Evolutionary conservation across 805 yeast species (phyloP), one percentile per base, ranked within the genome.

Genomic region (Teunomyces aglyptinius): DNA sequence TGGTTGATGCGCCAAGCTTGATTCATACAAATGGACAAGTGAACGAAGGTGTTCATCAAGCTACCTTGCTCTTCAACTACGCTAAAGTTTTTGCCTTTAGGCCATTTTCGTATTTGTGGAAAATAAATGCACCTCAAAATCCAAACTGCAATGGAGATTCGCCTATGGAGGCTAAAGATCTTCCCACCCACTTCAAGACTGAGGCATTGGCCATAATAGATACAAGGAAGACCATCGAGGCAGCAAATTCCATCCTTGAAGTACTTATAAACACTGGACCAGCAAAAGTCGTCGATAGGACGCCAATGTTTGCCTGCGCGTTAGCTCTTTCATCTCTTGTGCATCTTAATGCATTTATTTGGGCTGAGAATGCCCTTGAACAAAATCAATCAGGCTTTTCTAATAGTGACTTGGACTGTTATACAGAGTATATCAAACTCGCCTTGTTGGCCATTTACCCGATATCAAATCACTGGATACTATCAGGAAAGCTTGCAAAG

Each of bases 41-140:
- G 10, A 78, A 78, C 53, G 81, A 78, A 47, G 83, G 82, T 24
- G 74, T 77, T 3, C 80, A 76, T 44, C 82, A 78, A 52, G 70
- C 81, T 1, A 64, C 74, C 7, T 63, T 77, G 46, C 58, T 78
- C 58, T 63, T 73, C 44, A 74, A 73, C 47, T 78, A 78, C 57
- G 81, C 82, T 1, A 76, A 74, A 50, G 76, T 78, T n/a, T 78
- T 77, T 51, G 75, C 78, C 3, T 81, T 78, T 56, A 58, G 82
- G 47, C 83, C 82, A 2, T 68, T 78, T 46, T 77, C 82, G 7
- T 76, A 70, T 54, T 60, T 77, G 3, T 78, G 81, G 81, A 70
- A 77, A 55, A 70, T 76, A 1, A 77, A 73, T 50, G 27, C 48
- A 4, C 74, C 79, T 4, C 68, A 65, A 45, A 67, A 67, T 41